Base-by-base conservation (phyloP, 2,329 filamentous ascomycete species). In the Trematosphaeria pertusa region DNA sequence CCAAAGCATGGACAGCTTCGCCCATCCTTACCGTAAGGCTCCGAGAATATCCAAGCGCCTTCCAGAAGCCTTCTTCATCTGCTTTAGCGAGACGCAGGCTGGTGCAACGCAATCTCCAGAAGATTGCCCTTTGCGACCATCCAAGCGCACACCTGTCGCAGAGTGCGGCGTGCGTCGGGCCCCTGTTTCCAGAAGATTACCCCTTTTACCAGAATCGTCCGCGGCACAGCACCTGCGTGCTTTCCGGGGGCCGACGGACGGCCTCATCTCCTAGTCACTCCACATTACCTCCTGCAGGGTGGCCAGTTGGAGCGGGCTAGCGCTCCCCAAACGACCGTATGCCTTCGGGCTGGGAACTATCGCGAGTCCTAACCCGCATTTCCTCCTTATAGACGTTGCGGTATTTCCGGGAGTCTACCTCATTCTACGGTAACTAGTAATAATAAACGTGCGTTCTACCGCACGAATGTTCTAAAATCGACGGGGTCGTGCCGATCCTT, bases 181-280 rank as follows among this genome's bases (percentile, higher is more conserved):
- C 56, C 62, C 57, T 58, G 61, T 64, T 72, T 71, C 69, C 56
- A 64, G 69, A 72, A 71, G 55, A 61, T 57, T 70, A 49, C 67
- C 61, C 65, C 67, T 67, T 69, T 67, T 50, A 57, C 59, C 54
- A 50, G 42, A 47, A 48, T 37, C 28, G 37, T 44, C 35, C 45
- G 45, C 43, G 37, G 44, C 34, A 42, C n/a, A n/a, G n/a, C n/a
- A n/a, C n/a, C n/a, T n/a, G n/a, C n/a, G n/a, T n/a, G n/a, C n/a
- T n/a, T n/a, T n/a, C n/a, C n/a, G 51, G 42, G 54, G 44, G 40
- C 44, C 52, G 45, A 43, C 48, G 28, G 19, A 21, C 4, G 34
- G 40, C 37, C 34, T 57, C 34, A 18, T 46, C 40, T 45, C 43
- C 46, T 53, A 15, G 6, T 33, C 31, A 15, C 31, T 43, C 17